Conservation (phyloP, 805 yeast species). For the Yarrowia porcina region DNA sequence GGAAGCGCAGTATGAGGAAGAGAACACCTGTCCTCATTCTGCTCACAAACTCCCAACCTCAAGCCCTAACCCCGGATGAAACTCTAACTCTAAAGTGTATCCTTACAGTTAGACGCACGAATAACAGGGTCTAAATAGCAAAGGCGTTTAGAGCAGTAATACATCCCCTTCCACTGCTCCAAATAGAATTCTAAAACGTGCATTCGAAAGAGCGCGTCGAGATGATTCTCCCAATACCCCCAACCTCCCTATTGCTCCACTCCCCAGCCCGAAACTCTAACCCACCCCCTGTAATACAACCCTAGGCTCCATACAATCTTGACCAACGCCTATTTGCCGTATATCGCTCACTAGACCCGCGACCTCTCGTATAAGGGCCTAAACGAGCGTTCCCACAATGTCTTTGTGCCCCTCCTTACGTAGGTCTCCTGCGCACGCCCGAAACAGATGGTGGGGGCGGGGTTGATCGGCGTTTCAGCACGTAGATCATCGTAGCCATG, state of each 20-base stretch:
- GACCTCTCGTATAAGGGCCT: background rate
- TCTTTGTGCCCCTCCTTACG: background rate
- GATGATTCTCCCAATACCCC: background rate
- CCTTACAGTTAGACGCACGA: background rate
- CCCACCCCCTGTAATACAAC: conserved; percentile 9
- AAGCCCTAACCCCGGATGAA: too few species aligned
- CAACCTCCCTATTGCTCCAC: background rate
- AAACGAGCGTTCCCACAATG: background rate
- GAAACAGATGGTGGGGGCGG: conserved; percentile 6
- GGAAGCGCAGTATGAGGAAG: too few species aligned
- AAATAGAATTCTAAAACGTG: background rate
- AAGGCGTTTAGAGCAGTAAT: background rate
- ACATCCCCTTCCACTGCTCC: background rate
- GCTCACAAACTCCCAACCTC: too few species aligned
- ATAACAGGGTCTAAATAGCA: conserved; percentile 15
- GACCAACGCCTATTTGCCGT: background rate
- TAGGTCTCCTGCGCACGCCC: background rate
- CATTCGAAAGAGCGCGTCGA: too few species aligned
- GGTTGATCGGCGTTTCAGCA: conserved; percentile 1
- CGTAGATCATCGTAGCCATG: too few species aligned
- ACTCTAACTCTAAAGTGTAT: too few species aligned
- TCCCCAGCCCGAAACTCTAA: background rate
- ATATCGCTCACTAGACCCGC: background rate
- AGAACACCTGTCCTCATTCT: too few species aligned
- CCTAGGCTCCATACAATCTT: background rate